phyloP scores from a whole-genome alignment of 495 filamentous ascomycete genomes.

The Opeltia flavorubescens region DNA sequence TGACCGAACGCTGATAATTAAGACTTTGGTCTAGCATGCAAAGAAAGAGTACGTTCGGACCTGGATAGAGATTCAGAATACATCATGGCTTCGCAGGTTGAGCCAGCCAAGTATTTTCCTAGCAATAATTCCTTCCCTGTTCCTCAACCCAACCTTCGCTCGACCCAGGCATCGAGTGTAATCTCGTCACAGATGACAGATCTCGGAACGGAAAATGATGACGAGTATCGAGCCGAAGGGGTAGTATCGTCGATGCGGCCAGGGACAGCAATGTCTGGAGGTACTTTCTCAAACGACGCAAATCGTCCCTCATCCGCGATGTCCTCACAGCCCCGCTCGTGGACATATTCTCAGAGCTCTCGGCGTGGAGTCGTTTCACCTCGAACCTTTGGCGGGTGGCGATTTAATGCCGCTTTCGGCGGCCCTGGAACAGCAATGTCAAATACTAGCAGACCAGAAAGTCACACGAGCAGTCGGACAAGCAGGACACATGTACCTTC shows the following conservation, averaged over 20 bases:
- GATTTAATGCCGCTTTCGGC: constrained; percentile 19
- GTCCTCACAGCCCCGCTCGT: constrained; percentile 32
- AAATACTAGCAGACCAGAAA: constrained; percentile 39
- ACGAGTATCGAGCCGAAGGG: constrained; percentile 15
- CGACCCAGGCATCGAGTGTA: constrained; percentile 37
- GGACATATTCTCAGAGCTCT: constrained; percentile 27
- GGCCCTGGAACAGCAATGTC: constrained; percentile 21
- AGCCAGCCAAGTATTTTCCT: constrained; percentile 3
- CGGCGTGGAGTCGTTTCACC: constrained; percentile 27
- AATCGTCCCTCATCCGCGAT: constrained; percentile 22
- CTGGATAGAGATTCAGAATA: background rate
- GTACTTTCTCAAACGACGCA: constrained; percentile 15
- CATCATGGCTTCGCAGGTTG: constrained; percentile 6
- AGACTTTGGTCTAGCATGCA: no score
- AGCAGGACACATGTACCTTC: constrained; percentile 83
- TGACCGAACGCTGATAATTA: no score
- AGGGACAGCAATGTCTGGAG: constrained; percentile 24
- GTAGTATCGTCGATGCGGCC: constrained; percentile 15
- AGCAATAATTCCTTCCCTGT: constrained; percentile 17
- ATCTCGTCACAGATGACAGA: constrained; percentile 83
- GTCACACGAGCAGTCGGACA: constrained; percentile 59
- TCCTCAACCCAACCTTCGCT: constrained; percentile 13
- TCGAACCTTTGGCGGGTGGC: constrained; percentile 17
- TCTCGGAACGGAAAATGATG: constrained; percentile 43
- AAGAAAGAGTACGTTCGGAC: background rate